phyloP scores from a whole-genome alignment of 495 filamentous ascomycete species.

The Melanomma pulvis-pyrius region DNA sequence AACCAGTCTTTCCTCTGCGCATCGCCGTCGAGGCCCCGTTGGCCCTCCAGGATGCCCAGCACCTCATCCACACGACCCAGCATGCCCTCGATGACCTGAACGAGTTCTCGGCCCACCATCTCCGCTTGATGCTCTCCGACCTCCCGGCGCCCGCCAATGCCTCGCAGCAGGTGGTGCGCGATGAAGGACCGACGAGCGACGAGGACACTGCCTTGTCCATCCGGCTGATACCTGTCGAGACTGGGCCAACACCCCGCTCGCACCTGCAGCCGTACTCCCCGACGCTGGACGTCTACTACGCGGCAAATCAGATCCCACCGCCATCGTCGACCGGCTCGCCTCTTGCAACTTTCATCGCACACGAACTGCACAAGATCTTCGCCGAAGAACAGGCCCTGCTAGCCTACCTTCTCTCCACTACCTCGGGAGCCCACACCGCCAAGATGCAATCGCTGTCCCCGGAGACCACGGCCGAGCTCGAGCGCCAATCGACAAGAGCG shows the following conservation, averaged over 20 bases:
- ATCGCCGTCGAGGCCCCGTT: slow-evolving; percentile 78
- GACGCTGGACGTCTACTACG: slow-evolving; percentile 77
- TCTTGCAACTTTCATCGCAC: slow-evolving; percentile 78
- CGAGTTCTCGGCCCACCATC: slow-evolving; percentile 88
- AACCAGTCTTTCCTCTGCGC: slow-evolving; percentile 81
- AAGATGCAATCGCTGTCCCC: slow-evolving; percentile 47
- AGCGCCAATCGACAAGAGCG: slow-evolving; percentile 70
- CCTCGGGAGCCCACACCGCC: slow-evolving; percentile 23
- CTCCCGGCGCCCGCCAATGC: slow-evolving; percentile 39
- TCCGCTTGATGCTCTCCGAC: slow-evolving; percentile 68
- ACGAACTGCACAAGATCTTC: slow-evolving; percentile 76
- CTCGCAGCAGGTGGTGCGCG: slow-evolving; percentile 31
- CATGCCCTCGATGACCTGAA: slow-evolving; percentile 88
- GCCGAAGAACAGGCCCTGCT: slow-evolving; percentile 89
- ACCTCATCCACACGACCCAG: slow-evolving; percentile 80
- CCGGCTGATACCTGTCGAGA: slow-evolving; percentile 66
- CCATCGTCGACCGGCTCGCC: slow-evolving; percentile 69
- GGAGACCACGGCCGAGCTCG: slow-evolving; percentile 56
- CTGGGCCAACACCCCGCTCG: slow-evolving; percentile 55
- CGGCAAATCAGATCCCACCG: slow-evolving; percentile 71
- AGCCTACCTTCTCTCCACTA: slow-evolving; percentile 72
- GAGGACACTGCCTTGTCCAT: slow-evolving; percentile 68
- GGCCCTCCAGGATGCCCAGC: slow-evolving; percentile 68
- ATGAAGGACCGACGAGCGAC: slow-evolving; percentile 21
- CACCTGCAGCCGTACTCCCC: slow-evolving; percentile 68